A percentile compares a stretch with the other conserved stretches of the same genome.
Evolutionary conservation across 2,329 filamentous ascomycete species (phyloP).

Genomic region (Colletotrichum sp.): DNA sequence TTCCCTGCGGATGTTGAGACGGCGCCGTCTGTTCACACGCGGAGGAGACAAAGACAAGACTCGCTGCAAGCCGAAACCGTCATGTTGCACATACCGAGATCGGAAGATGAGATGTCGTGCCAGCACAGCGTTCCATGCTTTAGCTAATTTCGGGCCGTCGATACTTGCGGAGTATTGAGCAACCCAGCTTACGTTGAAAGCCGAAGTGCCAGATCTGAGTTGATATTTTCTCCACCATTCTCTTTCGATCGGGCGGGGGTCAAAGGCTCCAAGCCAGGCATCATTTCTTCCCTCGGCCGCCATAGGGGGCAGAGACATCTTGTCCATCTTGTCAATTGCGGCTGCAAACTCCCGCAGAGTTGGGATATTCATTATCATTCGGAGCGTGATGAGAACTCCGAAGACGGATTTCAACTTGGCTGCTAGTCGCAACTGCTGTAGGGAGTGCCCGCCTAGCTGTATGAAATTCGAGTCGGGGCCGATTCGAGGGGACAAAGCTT

Average conservation of each 20-base stretch:
- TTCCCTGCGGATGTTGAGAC: constrained; percentile 17
- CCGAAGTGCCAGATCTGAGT: constrained; percentile 10
- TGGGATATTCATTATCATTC: constrained; percentile 20
- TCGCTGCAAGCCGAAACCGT: background rate
- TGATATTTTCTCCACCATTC: background rate
- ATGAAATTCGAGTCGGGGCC: constrained; percentile 25
- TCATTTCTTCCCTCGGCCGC: background rate
- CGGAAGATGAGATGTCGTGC: constrained; percentile 12
- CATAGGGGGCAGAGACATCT: background rate
- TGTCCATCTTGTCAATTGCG: background rate
- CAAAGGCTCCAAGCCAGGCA: background rate
- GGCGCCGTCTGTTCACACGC: background rate
- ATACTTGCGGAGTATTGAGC: background rate
- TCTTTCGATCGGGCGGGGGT: background rate
- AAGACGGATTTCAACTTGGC: background rate
- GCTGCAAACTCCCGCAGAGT: background rate
- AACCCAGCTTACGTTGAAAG: constrained; percentile 32
- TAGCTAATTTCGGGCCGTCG: constrained; percentile 20
- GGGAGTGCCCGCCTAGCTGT: constrained; percentile 31
- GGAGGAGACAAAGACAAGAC: background rate
- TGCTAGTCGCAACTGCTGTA: constrained; percentile 26
- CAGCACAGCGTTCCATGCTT: constrained; percentile 25
- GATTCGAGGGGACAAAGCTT: background rate
- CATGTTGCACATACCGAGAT: background rate
- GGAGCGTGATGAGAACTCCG: constrained; percentile 11